These are phyloP conservation scores for Talaromyces sp. DNA, from an alignment of 2,329 filamentous ascomycete species.

Conservation along the genomic window DNA sequence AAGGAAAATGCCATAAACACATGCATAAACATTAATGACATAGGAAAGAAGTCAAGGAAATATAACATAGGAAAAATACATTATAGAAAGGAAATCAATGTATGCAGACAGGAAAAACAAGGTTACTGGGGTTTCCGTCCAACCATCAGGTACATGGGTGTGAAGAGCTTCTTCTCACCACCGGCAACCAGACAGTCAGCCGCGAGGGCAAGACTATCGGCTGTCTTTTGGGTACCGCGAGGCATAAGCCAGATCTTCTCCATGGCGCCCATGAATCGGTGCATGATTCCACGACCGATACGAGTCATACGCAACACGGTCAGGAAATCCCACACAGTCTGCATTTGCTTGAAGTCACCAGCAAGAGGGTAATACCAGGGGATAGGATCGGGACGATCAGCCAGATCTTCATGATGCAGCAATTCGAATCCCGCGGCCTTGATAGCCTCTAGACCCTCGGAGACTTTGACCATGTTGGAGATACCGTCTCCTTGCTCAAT, in stretches of 20 bases:
- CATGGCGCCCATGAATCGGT: conserved; percentile 72
- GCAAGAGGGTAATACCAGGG: conserved; percentile 95
- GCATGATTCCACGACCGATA: conserved; percentile 70
- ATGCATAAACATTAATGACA: conserved; percentile 16
- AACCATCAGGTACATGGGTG: conserved; percentile 97
- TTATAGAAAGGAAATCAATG: conserved; percentile 10
- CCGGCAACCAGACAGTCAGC: conserved; percentile 85
- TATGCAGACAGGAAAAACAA: background rate
- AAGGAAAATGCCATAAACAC: conserved; percentile 9
- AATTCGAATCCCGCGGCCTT: conserved; percentile 84
- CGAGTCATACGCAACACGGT: conserved; percentile 88
- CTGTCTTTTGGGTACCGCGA: conserved; percentile 87
- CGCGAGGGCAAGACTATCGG: conserved; percentile 77
- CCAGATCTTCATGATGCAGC: conserved; percentile 80
- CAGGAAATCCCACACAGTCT: conserved; percentile 73
- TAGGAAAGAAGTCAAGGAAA: background rate
- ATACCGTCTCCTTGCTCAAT: conserved; percentile 97
- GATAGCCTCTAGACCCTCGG: conserved; percentile 78
- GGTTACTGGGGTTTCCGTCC: conserved; percentile 70
- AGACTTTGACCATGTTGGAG: conserved; percentile 90
- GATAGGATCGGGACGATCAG: conserved; percentile 68
- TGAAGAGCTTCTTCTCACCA: conserved; percentile 87
- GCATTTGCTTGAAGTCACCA: conserved; percentile 80
- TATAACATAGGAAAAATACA: conserved; percentile 12
- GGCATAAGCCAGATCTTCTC: conserved; percentile 76